A percentile compares a stretch with the other conserved stretches of the same genome.
These are phyloP conservation scores for Stagonosporopsis rhizophila DNA, from an alignment of 2,329 filamentous ascomycete species.

Conservation along the genomic window DNA sequence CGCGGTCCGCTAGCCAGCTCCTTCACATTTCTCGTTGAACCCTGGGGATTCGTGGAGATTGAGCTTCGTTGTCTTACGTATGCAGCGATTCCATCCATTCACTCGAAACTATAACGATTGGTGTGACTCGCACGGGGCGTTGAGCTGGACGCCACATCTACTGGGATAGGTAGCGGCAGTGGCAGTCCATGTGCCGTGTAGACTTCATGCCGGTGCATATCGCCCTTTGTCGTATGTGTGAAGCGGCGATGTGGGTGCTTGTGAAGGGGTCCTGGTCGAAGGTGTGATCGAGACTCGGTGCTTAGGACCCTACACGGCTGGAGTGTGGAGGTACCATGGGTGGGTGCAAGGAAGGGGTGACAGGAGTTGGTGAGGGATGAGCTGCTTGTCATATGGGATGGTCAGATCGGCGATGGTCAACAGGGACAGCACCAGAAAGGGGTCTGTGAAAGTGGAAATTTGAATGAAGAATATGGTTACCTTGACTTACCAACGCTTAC, in stretches of 20 bases:
- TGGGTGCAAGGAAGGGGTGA: background rate
- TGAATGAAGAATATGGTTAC: background rate
- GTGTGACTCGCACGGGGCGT: background rate
- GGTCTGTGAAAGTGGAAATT: background rate
- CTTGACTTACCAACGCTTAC: background rate
- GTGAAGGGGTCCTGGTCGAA: background rate
- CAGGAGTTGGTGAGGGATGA: background rate
- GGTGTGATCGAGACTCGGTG: background rate
- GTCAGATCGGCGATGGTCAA: background rate
- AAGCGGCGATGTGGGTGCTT: background rate
- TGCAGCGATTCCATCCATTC: background rate
- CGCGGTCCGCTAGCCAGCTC: conserved; percentile 1
- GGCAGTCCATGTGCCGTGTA: conserved; percentile 3
- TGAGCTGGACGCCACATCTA: background rate
- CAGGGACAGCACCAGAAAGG: background rate
- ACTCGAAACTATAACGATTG: background rate
- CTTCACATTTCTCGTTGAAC: background rate
- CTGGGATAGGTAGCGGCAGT: background rate
- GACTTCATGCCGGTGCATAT: background rate
- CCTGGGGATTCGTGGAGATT: background rate
- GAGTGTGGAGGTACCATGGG: background rate
- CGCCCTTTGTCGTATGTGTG: conserved; percentile 1
- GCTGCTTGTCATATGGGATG: background rate
- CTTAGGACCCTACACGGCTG: background rate
- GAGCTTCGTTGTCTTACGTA: conserved; percentile 6